phyloP scores from a whole-genome alignment of 2,329 filamentous ascomycete species.

The Calonectria pteridis region DNA sequence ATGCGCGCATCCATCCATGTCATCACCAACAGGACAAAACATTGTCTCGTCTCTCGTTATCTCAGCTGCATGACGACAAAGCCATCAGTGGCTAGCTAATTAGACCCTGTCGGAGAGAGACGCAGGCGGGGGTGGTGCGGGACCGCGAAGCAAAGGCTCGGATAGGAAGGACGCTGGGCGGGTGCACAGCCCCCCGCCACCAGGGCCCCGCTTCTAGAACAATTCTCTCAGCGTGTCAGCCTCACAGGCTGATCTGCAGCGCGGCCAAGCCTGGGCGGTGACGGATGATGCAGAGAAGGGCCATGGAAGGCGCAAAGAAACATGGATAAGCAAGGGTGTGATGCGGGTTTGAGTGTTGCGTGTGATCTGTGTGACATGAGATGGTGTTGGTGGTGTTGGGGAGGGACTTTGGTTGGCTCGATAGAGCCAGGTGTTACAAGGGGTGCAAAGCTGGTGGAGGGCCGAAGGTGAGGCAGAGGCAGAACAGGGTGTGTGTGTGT shows the following conservation, averaged over 20 bases:
- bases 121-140: constrained; percentile 7
- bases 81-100: constrained; percentile 1
- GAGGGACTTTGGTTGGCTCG: not conserved
- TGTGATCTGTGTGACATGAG: constrained; percentile 2
- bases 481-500: constrained; percentile 1
- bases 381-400: not conserved
- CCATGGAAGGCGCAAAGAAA: constrained; percentile 1
- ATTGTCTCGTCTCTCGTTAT: constrained; percentile 4
- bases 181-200: constrained; percentile 29
- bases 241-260: constrained; percentile 35
- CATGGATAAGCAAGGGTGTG: constrained; percentile 5
- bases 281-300: not conserved
- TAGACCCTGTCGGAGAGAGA: constrained; percentile 1
- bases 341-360: not conserved
- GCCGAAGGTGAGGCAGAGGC: constrained; percentile 16
- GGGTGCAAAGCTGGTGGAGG: not conserved
- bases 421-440: not conserved
- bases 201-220: constrained; percentile 48
- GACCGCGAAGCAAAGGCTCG: constrained; percentile 1
- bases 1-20: not conserved
- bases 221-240: constrained; percentile 46
- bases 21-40: constrained; percentile 1
- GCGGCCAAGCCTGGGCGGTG: constrained; percentile 8
- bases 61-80: constrained; percentile 7
- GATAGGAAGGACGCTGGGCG: constrained; percentile 35